Base-by-base conservation (phyloP, 225 moss, liverwort and hornwort species). In the Straminergon stramineum region DNA sequence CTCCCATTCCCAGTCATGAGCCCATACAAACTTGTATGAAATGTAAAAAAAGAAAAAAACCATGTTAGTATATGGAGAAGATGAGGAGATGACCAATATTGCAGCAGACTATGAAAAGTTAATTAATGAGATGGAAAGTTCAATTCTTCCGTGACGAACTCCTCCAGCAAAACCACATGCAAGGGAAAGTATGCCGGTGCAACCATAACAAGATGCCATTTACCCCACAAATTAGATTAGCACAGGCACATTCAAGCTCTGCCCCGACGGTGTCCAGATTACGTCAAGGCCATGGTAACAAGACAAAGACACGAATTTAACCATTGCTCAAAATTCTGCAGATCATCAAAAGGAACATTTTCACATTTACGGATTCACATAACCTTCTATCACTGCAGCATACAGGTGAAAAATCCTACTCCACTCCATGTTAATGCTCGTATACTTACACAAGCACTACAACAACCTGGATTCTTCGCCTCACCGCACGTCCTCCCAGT, bases 291-390 rank as follows among this genome's bases (percentile, higher is more conserved):
- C 28, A 81, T 66, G 87, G 21, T 43, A 18, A 27, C 55, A 43
- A 70, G 16, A 56, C 60, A 8, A 51, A 76, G 26, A 79, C 58
- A 43, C 22, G 15, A 58, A 45, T 77, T 71, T 52, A 79, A 58
- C 70, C 82, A 70, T 51, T 31, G 12, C 87, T 82, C 91, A 88
- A 52, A 53, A 86, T 81, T 90, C 91, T 90, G 93, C 90, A 90
- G 86, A 90, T 91, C 93, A 91, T 93, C 88, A 93, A 85, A 90
- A 93, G 93, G 90, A 73, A 60, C 76, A 65, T 55, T 80, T 76
- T 75, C 65, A 83, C 84, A n/a, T 55, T 86, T 67, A 14, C 55
- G 43, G 60, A 60, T 84, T 79, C 88, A 82, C 85, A 70, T 20
- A 43, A 52, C 89, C 82, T 89, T 71, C 91, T 88, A 61, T 89